phyloP scores from a whole-genome alignment of 2,329 filamentous ascomycete genomes.

The Colletotrichum sp. region DNA sequence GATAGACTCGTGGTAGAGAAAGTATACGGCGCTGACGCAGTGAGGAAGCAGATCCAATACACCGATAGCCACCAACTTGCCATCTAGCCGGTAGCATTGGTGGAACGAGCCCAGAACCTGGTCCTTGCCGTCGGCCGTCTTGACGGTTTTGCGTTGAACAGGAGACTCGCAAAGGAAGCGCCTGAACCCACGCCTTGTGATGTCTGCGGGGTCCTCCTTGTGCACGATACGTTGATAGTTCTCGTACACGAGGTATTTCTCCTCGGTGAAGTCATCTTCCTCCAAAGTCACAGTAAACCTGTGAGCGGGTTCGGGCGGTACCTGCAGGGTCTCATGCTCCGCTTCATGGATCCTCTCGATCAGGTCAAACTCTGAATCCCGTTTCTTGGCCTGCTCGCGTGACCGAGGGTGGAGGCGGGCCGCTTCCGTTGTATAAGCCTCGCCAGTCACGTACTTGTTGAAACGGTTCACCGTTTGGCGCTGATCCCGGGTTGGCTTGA shows the following conservation, averaged over 20 bases:
- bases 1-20: slow-evolving; percentile 80
- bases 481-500: slow-evolving; percentile 74
- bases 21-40: slow-evolving; percentile 82
- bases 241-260: slow-evolving; percentile 75
- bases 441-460: slow-evolving; percentile 73
- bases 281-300: slow-evolving; percentile 74
- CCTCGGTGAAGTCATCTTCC: slow-evolving; percentile 71
- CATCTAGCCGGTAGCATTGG: slow-evolving; percentile 82
- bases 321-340: slow-evolving; percentile 60
- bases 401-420: slow-evolving; percentile 70
- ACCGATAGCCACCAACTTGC: slow-evolving; percentile 75
- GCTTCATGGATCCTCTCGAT: slow-evolving; percentile 71
- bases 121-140: slow-evolving; percentile 53
- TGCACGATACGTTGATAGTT: slow-evolving; percentile 81
- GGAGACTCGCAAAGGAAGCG: slow-evolving; percentile 79
- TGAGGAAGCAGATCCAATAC: slow-evolving; percentile 80
- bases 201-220: slow-evolving; percentile 65
- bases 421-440: slow-evolving; percentile 68
- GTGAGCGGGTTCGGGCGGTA: slow-evolving; percentile 69
- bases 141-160: slow-evolving; percentile 52
- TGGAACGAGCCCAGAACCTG: slow-evolving; percentile 75
- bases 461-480: slow-evolving; percentile 79
- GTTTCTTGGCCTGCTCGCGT: slow-evolving; percentile 67
- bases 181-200: slow-evolving; percentile 67
- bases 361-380: slow-evolving; percentile 73